Base-by-base conservation (phyloP, 805 yeast genomes). In the Metschnikowia proteae region DNA sequence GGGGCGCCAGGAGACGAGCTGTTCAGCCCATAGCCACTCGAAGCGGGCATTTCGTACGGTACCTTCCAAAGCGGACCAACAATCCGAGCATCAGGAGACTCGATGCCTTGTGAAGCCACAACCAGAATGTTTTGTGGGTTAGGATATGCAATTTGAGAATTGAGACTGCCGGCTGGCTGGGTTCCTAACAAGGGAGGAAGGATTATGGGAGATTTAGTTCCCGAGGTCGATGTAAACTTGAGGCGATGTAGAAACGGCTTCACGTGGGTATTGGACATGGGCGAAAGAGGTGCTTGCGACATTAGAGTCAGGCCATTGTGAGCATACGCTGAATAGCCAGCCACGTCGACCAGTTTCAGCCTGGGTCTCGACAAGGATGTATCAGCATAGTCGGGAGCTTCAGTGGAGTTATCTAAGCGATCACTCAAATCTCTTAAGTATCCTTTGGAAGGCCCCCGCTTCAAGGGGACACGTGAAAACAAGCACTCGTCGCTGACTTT, bases 401-500 rank as follows among this genome's bases (percentile, higher is more conserved):
- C 37, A 26, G 38, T 22, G 30, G 32, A 38, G n/a, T 32, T 23
- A 5, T 50, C 49, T 31, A 65, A 52, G 53, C 66, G 65, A 30
- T 71, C 74, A 47, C 68, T 74, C 39, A 65, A 57, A 47, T 71
- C 78, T 43, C 75, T 66, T n/a, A 74, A 70, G 54, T 80, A 83
- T 1, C 92, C 92, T 59, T 85, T 86, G 0, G 85, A 75, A 0
- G 95, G 95, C 0, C 95, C 95, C 56, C 95, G 68, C 57, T 86
- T 86, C 61, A 86, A 62, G 0, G 91, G 95, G 1, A 83, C 75
- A 43, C 92, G 70, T 23, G 83, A 82, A 61, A 85, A 86, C 1
- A 84, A 73, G 62, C 95, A 86, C 2, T 59, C 61, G 41, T 84
- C 89, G 41, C 74, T 75, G 57, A 74, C 80, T 60, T 80, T 82